Evolutionary conservation across 2,329 filamentous ascomycete species (phyloP), one percentile per base, ranked within the genome.

Genomic region (Gyromitra esculenta): DNA sequence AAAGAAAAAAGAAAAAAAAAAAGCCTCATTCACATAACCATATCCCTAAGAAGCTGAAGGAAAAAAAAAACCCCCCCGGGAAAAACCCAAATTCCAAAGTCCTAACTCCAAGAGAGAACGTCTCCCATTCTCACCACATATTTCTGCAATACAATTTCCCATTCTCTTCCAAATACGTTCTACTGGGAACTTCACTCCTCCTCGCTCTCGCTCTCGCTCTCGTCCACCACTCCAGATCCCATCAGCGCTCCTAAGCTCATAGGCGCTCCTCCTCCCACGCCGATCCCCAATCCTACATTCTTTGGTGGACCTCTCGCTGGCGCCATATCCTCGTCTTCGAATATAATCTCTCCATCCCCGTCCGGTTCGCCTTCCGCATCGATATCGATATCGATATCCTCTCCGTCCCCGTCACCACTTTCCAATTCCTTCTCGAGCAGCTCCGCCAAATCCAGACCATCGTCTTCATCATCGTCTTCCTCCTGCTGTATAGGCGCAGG

Each of bases 401-500:
- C 37, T 39, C 74, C 68, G n/a, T 77, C 78, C 9, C 45, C 68
- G 11, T 77, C 78, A 6, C 45, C 77, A 43, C 62, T 69, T 50
- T 71, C 77, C 18, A 80, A 50, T 31, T 72, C 79, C 67, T 67
- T 72, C 60, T 77, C 76, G 13, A 80, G 54, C 43, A 73, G 13
- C 45, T 75, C 56, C 6, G 39, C 67, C 13, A 80, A 43, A 68
- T 75, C 70, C 13, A 45, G 65, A 3, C 54, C 60, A 21, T 79
- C 79, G 9, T 77, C 78, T 25, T 77, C 76, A 11, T 76, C 77
- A 13, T 74, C 76, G 8, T 76, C 77, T 13, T 78, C 78, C 13
- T 67, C 72, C 56, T 62, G 37, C 62, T 63, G 66, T 18, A 31
- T 45, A 31, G 71, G 72, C n/a, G 56, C 35, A 8, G 64, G 41